Base-by-base conservation (phyloP, 345 rosid genomes). In the Erodium maritimum region DNA sequence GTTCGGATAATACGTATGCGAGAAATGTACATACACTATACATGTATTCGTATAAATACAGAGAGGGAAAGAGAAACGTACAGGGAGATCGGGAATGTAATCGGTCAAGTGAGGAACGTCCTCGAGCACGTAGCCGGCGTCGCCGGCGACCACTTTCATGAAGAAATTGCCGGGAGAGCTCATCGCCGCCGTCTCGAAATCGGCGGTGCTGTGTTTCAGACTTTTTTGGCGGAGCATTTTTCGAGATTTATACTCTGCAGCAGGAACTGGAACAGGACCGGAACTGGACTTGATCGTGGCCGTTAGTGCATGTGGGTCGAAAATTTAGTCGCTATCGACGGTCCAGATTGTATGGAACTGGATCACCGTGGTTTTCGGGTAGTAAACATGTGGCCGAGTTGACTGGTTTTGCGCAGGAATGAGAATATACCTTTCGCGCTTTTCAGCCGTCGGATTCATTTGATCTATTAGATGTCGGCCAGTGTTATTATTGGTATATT, bases 91-190 rank as follows among this genome's bases (percentile, higher is more conserved):
- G 50, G 72, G 67, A 73, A 87, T 66, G 78, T 82, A 90, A 78
- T 90, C 94, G 55, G 70, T 67, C 33, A 85, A 56, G 52, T 88
- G 96, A 75, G 90, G 93, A 60, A 88, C 83, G 64, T 85, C 90
- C 75, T 88, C 85, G 65, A 88, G 90, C 1, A 83, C 75, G 56
- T 77, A 88, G 52, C 96, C 94, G 51, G 69, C 81, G 16, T 63
- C 64, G 22, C 88, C 90, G 23, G 70, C 33, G 37, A 76, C 75
- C 60, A 73, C 11, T 69, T 79, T 82, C 25, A 60, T 64, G 23
- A 63, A 57, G 55, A 25, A 20, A 17, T 52, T 42, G 48, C 48
- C 17, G 17, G 48, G 12, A 42, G 17, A 2, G 8, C 48, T 16
- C 48, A 42, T 42, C 48, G 48, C 48, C 17, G 16, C 48, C 17